Conservation (phyloP, 2,329 filamentous ascomycete genomes). For the Cephalotrichum gorgonifer region DNA sequence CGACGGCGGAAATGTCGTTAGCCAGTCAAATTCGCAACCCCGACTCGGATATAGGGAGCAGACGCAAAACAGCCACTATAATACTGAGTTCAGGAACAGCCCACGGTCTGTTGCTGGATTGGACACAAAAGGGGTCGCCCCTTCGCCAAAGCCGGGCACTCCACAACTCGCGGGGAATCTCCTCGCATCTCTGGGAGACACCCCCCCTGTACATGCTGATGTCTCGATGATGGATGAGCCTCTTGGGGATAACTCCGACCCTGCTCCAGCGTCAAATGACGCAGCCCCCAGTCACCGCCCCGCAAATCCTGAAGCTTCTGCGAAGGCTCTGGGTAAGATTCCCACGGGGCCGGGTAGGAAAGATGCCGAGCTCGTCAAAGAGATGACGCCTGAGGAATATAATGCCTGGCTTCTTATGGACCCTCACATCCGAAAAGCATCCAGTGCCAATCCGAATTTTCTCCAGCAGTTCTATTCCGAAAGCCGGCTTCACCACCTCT, state of each 20-base stretch:
- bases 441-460: conserved; percentile 86
- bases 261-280: background rate
- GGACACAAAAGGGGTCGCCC: background rate
- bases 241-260: background rate
- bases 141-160: conserved; percentile 31
- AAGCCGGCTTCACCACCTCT: conserved; percentile 88
- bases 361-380: conserved; percentile 31
- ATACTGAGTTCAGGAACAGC: conserved; percentile 49
- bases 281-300: background rate
- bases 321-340: background rate
- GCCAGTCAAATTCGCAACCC: conserved; percentile 48
- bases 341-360: background rate
- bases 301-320: background rate
- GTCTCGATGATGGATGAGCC: background rate
- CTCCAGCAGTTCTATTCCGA: conserved; percentile 91
- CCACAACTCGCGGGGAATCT: background rate
- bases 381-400: conserved; percentile 83
- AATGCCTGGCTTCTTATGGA: conserved; percentile 78
- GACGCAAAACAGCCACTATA: conserved; percentile 74
- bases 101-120: background rate
- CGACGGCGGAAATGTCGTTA: conserved; percentile 51
- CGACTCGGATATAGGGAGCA: conserved; percentile 67
- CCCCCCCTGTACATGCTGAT: background rate
- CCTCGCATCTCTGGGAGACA: background rate
- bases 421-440: conserved; percentile 76